These are phyloP conservation scores for Prunus kanzakura DNA, from an alignment of 306 rosid species.

Conservation along the genomic window DNA sequence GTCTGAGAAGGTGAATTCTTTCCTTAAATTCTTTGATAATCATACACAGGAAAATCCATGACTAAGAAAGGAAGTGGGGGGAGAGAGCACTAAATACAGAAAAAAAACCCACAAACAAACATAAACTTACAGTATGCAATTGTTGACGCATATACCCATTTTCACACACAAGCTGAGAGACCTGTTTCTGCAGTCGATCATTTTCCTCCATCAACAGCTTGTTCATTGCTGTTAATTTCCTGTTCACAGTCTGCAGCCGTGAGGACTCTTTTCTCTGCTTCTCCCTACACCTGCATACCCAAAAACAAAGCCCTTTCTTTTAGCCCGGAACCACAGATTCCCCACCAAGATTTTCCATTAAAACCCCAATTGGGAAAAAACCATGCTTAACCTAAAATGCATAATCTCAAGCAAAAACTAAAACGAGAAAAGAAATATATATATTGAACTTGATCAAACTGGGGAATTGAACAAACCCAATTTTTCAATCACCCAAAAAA, in stretches of 20 bases:
- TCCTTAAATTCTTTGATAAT: not conserved
- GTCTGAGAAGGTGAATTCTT: not conserved
- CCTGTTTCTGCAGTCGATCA: conserved; percentile 97
- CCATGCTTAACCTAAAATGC: not conserved
- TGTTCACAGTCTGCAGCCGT: conserved; percentile 85
- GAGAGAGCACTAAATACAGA: not conserved
- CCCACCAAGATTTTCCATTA: not conserved
- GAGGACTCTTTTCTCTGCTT: conserved; percentile 97
- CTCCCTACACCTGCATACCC: conserved; percentile 79
- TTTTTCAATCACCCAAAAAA: not conserved
- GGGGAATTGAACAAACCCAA: not conserved
- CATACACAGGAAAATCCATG: not conserved
- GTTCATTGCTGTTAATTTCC: conserved; percentile 89
- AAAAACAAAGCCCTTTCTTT: conserved; percentile 10
- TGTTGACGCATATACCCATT: conserved; percentile 95
- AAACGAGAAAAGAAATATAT: not conserved
- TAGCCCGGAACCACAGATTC: conserved; percentile 1
- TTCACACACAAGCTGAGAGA: conserved; percentile 88
- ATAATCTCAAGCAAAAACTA: not conserved
- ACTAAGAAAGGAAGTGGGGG: too few species aligned
- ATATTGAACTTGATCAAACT: not conserved
- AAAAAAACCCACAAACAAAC: not conserved
- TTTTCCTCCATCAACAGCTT: conserved; percentile 97
- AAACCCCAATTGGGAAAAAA: not conserved
- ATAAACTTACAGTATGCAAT: conserved; percentile 72